These are phyloP conservation scores for Strobilomyces dryophilus DNA, from an alignment of 768 basidiomycete species.

Conservation along the genomic window DNA sequence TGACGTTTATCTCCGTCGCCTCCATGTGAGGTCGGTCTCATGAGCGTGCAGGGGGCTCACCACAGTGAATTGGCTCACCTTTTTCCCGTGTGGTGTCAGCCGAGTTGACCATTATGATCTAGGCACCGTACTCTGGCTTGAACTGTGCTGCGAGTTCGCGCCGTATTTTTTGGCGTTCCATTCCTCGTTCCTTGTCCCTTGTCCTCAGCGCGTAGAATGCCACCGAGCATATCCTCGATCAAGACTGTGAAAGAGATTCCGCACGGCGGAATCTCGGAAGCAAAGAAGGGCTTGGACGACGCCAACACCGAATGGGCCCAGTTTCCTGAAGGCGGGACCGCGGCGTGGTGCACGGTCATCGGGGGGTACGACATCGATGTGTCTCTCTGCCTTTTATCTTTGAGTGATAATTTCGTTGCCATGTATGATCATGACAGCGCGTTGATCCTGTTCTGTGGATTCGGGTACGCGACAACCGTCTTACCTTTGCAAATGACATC, in stretches of 20 bases:
- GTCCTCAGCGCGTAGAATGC: conserved; percentile 1
- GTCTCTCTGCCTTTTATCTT: not conserved
- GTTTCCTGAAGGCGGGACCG: conserved; percentile 28
- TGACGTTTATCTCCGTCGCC: not conserved
- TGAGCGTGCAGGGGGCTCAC: not conserved
- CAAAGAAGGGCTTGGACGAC: conserved; percentile 2
- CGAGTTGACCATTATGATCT: not conserved
- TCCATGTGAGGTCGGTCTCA: not conserved
- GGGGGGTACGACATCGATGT: conserved; percentile 17
- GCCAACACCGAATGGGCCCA: not conserved
- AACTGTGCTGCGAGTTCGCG: not conserved
- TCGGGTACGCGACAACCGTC: conserved; percentile 20
- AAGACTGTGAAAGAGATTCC: not conserved
- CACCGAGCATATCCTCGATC: conserved; percentile 1
- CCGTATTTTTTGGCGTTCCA: not conserved
- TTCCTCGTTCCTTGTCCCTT: not conserved
- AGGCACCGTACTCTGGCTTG: not conserved
- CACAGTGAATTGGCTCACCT: not conserved
- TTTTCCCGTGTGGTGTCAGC: not conserved
- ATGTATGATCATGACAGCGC: conserved; percentile 16
- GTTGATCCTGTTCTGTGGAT: conserved; percentile 31
- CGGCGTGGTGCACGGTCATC: conserved; percentile 23
- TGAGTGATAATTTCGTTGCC: not conserved
- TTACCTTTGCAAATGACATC: not conserved
- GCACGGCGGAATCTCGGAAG: not conserved